phyloP scores from a whole-genome alignment of 306 rosid species.

The Cercis canadensis region DNA sequence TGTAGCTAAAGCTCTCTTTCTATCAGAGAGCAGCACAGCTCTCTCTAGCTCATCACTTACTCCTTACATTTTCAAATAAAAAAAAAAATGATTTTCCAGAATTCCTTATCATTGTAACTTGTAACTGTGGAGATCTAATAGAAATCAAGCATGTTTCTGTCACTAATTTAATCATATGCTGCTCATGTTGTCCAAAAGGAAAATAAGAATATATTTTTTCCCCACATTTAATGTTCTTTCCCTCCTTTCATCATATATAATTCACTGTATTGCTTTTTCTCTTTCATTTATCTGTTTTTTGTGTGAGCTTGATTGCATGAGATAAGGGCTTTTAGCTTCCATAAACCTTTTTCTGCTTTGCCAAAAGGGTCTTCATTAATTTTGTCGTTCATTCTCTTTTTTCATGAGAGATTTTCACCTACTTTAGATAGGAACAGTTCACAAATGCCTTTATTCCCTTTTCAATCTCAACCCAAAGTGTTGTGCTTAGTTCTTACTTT shows the following conservation, averaged over 20 bases:
- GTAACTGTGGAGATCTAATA: constrained; percentile 68
- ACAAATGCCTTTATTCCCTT: constrained; percentile 47
- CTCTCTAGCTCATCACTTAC: constrained; percentile 49
- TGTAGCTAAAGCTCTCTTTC: constrained; percentile 48
- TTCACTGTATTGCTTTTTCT: background rate
- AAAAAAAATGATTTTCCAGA: constrained; percentile 58
- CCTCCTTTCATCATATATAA: constrained; percentile 25
- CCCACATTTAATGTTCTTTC: background rate
- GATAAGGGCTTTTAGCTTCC: constrained; percentile 41
- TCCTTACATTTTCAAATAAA: constrained; percentile 50
- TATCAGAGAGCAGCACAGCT: no score
- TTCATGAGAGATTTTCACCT: constrained; percentile 33
- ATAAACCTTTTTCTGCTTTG: constrained; percentile 47
- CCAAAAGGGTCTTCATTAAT: constrained; percentile 38
- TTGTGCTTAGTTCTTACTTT: constrained; percentile 37
- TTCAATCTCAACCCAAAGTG: constrained; percentile 35
- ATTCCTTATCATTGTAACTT: constrained; percentile 52
- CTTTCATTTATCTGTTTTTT: constrained; percentile 8
- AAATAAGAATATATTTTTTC: constrained; percentile 22
- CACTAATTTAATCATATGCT: constrained; percentile 24
- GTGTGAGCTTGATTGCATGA: constrained; percentile 14
- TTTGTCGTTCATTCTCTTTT: constrained; percentile 42
- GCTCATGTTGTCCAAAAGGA: constrained; percentile 8
- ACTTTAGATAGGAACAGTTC: constrained; percentile 57
- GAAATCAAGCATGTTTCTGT: constrained; percentile 39